Evolutionary conservation across 2,329 filamentous ascomycete species (phyloP), one percentile per base, ranked within the genome.

Genomic region (Cladophialophora exuberans): DNA sequence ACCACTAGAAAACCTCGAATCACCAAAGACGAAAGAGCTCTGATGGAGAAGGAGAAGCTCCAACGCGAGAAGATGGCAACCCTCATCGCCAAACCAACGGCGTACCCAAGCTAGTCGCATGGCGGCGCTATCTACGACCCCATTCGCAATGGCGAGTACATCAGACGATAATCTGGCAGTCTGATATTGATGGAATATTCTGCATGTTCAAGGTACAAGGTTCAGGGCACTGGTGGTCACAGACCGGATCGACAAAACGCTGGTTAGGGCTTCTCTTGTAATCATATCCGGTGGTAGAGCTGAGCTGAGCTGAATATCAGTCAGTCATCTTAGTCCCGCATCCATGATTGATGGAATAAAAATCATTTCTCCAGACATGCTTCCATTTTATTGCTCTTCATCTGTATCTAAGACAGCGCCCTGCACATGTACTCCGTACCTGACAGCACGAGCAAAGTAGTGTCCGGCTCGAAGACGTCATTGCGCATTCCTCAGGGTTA

Each of bases 21-120:
- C 63, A 94, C 88, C 33, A 96, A 96, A 70, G 87, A 89, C 31
- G 88, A 93, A 68, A 89, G 90, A 65, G 87, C 88, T 58, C 83
- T 87, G 67, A 85, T 90, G 72, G 90, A 95, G 66, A 82, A 83
- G 39, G 90, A 95, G 70, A 94, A 94, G 75, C 79, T 85, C 5
- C 87, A 91, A 61, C 80, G 88, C 36, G 88, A 92, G 70, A 76
- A 73, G 50, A 64, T 77, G 64, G 76, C 73, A 26, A 50, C 64
- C 4, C 51, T 68, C 15, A 62, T 67, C 6, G 61, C 65, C 20
- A 68, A 67, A 47, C 66, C 67, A 9, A 55, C 56, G 18, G 50
- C 57, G 46, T 58, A 61, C 42, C 54, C 58, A 15, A 31, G 33
- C 36, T 57, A 25, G 51, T 17, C 23, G 15, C 25, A 11, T 13